Evolutionary conservation across 2,329 filamentous ascomycete genomes (phyloP).

Genomic region (Hymenoscyphus infarciens): DNA sequence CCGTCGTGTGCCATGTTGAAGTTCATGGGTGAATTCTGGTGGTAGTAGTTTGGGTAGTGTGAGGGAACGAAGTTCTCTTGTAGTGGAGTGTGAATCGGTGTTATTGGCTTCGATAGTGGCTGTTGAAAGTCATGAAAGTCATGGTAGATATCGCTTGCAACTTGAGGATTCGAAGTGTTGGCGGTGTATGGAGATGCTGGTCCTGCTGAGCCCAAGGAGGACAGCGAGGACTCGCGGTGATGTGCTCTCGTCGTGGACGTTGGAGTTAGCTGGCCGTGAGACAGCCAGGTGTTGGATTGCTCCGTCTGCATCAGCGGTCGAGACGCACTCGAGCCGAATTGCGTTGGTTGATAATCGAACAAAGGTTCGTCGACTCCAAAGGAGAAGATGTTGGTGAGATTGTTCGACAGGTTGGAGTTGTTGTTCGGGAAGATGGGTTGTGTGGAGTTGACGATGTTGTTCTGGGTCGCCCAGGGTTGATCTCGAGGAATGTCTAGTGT

Average conservation of each 20-base stretch:
- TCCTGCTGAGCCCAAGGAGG: constrained; percentile 57
- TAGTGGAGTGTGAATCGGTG: constrained; percentile 35
- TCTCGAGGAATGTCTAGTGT: constrained; percentile 8
- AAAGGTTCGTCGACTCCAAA: constrained; percentile 10
- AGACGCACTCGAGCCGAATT: constrained; percentile 12
- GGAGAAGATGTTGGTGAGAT: constrained; percentile 5
- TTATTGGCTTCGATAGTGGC: constrained; percentile 33
- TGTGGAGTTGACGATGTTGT: neutral
- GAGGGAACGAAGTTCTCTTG: constrained; percentile 32
- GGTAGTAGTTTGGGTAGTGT: constrained; percentile 41
- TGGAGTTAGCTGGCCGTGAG: constrained; percentile 35
- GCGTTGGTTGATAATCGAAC: constrained; percentile 8
- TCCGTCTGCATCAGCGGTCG: constrained; percentile 33
- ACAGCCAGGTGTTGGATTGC: constrained; percentile 29
- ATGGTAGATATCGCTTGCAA: constrained; percentile 46
- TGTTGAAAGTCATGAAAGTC: constrained; percentile 37
- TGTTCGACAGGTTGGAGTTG: constrained; percentile 4
- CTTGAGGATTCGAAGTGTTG: constrained; percentile 55
- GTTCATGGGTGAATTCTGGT: constrained; percentile 32
- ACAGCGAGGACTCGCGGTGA: constrained; percentile 58
- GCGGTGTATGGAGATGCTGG: constrained; percentile 56
- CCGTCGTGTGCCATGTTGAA: constrained; percentile 30
- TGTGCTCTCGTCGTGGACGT: constrained; percentile 37
- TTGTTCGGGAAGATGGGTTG: neutral
- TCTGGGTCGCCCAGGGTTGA: neutral